phyloP scores from a whole-genome alignment of 2,329 filamentous ascomycete species.

The Talaromyces marneffei region DNA sequence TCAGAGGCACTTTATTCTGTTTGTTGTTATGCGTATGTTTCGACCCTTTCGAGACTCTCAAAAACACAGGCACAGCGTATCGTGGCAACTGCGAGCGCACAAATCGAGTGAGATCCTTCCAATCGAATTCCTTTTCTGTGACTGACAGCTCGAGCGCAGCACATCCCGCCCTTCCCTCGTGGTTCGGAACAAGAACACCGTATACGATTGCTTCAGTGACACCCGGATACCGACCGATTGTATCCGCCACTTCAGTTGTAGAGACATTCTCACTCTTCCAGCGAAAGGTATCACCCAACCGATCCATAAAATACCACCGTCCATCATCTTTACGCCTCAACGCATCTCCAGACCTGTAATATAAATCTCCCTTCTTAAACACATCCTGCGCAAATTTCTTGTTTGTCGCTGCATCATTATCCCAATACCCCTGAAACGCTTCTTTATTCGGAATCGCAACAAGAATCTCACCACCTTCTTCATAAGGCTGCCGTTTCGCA shows the following conservation, averaged over 20 bases:
- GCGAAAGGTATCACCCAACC: constrained; percentile 53
- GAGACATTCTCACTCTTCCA: constrained; percentile 59
- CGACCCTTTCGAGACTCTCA: constrained; percentile 52
- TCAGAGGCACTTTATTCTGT: constrained; percentile 68
- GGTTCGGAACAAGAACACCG: constrained; percentile 58
- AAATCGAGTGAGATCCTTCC: constrained; percentile 54
- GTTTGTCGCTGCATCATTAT: constrained; percentile 59
- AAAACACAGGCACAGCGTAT: constrained; percentile 71
- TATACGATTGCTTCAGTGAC: constrained; percentile 65
- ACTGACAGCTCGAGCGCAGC: constrained; percentile 53
- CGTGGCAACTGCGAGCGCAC: constrained; percentile 57
- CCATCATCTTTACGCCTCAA: constrained; percentile 57
- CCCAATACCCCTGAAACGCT: constrained; percentile 64
- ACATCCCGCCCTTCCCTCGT: constrained; percentile 64
- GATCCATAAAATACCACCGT: constrained; percentile 64
- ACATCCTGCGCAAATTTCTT: constrained; percentile 63
- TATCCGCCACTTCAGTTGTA: constrained; percentile 61
- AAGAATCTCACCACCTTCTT: constrained; percentile 69
- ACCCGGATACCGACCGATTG: constrained; percentile 54
- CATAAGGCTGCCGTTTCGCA: constrained; percentile 56
- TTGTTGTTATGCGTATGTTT: constrained; percentile 62
- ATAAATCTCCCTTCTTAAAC: constrained; percentile 61
- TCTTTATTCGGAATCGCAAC: constrained; percentile 55
- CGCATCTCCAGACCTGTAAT: constrained; percentile 64
- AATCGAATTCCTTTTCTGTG: constrained; percentile 50